Evolutionary conservation across 2,329 filamentous ascomycete genomes (phyloP).

Genomic region (Verticillium tricorpus): DNA sequence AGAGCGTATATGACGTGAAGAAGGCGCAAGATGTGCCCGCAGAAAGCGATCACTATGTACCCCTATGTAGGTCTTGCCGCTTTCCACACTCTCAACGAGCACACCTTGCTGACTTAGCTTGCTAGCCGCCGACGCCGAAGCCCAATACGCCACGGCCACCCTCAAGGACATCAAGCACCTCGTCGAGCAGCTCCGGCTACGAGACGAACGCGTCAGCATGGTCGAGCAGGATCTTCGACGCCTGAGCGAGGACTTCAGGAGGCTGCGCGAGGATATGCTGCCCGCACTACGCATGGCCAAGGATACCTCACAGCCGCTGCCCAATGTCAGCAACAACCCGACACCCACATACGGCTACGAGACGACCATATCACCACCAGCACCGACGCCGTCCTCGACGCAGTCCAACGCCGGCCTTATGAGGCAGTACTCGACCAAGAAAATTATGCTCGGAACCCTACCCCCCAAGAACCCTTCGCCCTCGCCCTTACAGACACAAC

Average conservation of each 20-base stretch:
- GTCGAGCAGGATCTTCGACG: slow-evolving; percentile 80
- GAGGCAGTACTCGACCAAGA: slow-evolving; percentile 71
- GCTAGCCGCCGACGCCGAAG: slow-evolving; percentile 82
- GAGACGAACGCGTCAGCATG: slow-evolving; percentile 83
- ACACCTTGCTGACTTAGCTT: slow-evolving; percentile 5
- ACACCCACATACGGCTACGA: slow-evolving; percentile 49
- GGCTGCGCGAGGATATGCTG: slow-evolving; percentile 84
- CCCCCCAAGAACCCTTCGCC: slow-evolving; percentile 74
- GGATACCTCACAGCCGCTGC: slow-evolving; percentile 80
- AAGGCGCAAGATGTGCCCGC: slow-evolving; percentile 87
- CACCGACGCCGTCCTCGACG: slow-evolving; percentile 48
- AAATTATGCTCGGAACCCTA: slow-evolving; percentile 62
- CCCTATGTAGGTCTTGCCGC: slow-evolving; percentile 64
- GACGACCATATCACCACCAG: slow-evolving; percentile 50
- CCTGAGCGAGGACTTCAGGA: slow-evolving; percentile 82
- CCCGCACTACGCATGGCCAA: slow-evolving; percentile 88
- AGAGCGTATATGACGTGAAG: slow-evolving; percentile 95
- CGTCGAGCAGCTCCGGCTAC: slow-evolving; percentile 81
- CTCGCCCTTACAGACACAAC: slow-evolving; percentile 64
- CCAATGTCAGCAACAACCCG: slow-evolving; percentile 22
- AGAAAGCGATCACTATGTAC: slow-evolving; percentile 90
- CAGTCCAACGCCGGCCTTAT: slow-evolving; percentile 53
- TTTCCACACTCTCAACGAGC: background rate
- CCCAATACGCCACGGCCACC: slow-evolving; percentile 80
- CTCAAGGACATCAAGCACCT: slow-evolving; percentile 90